A percentile compares a stretch with the other conserved stretches of the same genome.
phyloP scores from a whole-genome alignment of 805 yeast genomes.

The Brettanomyces nanus region DNA sequence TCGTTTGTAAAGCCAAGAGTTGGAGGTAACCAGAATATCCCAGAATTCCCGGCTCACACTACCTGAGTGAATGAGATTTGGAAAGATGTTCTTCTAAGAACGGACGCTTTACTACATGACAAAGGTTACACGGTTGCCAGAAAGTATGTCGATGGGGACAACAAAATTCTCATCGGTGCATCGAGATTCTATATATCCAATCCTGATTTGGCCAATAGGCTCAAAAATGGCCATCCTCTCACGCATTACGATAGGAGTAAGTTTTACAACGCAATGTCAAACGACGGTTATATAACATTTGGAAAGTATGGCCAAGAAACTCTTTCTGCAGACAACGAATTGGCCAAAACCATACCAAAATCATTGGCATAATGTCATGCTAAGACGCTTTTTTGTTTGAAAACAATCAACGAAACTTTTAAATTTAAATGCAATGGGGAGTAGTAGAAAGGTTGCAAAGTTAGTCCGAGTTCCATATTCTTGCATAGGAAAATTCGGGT shows the following conservation, averaged over 20 bases:
- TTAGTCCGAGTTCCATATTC: no score
- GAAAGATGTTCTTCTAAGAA: conserved; percentile 17
- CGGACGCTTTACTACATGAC: conserved; percentile 20
- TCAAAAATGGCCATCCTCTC: conserved; percentile 27
- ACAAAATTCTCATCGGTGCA: conserved; percentile 35
- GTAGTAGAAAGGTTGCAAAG: no score
- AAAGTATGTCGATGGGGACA: conserved; percentile 19
- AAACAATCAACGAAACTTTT: no score
- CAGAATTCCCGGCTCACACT: no score
- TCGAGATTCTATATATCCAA: conserved; percentile 34
- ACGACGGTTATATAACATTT: conserved; percentile 10
- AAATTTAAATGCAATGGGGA: no score
- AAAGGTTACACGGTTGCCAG: conserved; percentile 11
- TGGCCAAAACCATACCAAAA: neutral
- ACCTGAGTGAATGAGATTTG: conserved; percentile 11
- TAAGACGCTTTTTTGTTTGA: no score
- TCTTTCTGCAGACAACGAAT: neutral
- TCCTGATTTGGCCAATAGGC: conserved; percentile 34
- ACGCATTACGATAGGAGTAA: conserved; percentile 30
- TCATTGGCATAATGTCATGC: neutral
- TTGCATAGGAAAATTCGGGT: no score
- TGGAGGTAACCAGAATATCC: no score
- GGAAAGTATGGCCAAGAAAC: conserved; percentile 6
- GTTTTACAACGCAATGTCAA: conserved; percentile 25
- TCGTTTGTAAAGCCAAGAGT: conserved; percentile 26